Percentiles rank a stretch among this genome's conserved stretches.
phyloP scores from a whole-genome alignment of 78 protist species.

The Dictyostelium firmibasis region DNA sequence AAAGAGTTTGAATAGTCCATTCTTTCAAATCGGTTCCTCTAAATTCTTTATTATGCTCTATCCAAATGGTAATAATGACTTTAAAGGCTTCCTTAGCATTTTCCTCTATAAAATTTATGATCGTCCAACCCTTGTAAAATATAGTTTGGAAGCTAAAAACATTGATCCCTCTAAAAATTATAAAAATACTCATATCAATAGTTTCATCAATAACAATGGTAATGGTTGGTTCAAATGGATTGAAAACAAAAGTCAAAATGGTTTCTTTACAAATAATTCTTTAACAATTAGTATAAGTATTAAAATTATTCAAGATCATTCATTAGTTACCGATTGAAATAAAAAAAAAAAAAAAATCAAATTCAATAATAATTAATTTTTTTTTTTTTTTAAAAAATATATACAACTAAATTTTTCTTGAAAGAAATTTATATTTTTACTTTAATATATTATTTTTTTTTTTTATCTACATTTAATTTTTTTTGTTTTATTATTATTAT shows the following conservation, averaged over 20 bases:
- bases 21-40: not conserved
- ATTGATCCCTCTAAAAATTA: not conserved
- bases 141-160: not conserved
- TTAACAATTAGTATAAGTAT: not conserved
- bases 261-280: not conserved
- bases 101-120: not conserved
- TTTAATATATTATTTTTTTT: too few species aligned
- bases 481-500: too few species aligned
- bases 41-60: not conserved
- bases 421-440: too few species aligned
- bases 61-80: not conserved
- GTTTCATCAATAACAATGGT: not conserved
- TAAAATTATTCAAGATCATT: not conserved
- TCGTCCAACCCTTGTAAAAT: not conserved
- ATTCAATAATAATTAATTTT: not conserved
- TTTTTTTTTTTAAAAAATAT: too few species aligned
- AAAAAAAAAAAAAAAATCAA: not conserved
- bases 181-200: not conserved
- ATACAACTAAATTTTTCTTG: too few species aligned
- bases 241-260: not conserved
- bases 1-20: not conserved
- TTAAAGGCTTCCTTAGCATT: not conserved
- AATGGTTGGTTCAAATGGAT: slow-evolving; percentile 4
- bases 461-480: too few species aligned
- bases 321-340: not conserved